Conservation (phyloP, 306 rosid genomes). For the Coriaria nepalensis region DNA sequence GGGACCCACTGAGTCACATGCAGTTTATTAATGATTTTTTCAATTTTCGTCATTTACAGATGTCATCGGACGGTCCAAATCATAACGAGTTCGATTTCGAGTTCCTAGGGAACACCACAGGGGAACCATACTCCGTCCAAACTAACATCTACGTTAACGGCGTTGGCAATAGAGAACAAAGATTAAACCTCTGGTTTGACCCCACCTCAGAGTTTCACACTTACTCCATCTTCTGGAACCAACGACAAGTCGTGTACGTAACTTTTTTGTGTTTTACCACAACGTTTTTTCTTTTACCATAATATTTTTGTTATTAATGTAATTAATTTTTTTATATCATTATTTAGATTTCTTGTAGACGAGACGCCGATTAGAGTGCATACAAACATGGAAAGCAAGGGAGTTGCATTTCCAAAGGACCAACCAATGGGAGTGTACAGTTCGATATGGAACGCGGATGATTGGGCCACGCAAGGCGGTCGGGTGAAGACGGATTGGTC, state of each 20-base stretch:
- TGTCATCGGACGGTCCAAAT: slow-evolving; percentile 85
- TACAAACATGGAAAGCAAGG: slow-evolving; percentile 70
- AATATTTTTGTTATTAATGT: not conserved
- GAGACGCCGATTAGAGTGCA: slow-evolving; percentile 85
- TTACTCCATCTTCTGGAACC: slow-evolving; percentile 82
- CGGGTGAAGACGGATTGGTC: slow-evolving; percentile 91
- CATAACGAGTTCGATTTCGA: slow-evolving; percentile 94
- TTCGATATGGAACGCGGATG: slow-evolving; percentile 94
- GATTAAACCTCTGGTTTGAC: slow-evolving; percentile 92
- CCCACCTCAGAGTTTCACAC: slow-evolving; percentile 71
- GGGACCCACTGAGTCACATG: no score
- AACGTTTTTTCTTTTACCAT: not conserved
- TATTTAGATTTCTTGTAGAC: slow-evolving; percentile 56
- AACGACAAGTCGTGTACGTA: slow-evolving; percentile 80
- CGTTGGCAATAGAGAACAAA: slow-evolving; percentile 80
- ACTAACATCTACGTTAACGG: slow-evolving; percentile 86
- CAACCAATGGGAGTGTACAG: slow-evolving; percentile 96
- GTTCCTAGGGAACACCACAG: slow-evolving; percentile 81
- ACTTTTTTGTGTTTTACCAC: not conserved
- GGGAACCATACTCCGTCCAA: slow-evolving; percentile 83
- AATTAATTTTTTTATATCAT: not conserved
- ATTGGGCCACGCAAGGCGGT: slow-evolving; percentile 99
- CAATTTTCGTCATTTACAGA: slow-evolving; percentile 19
- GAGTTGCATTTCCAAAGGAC: slow-evolving; percentile 74
- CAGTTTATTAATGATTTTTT: not conserved